These are phyloP conservation scores for Didymella exigua DNA, from an alignment of 2,329 filamentous ascomycete species.

Conservation along the genomic window DNA sequence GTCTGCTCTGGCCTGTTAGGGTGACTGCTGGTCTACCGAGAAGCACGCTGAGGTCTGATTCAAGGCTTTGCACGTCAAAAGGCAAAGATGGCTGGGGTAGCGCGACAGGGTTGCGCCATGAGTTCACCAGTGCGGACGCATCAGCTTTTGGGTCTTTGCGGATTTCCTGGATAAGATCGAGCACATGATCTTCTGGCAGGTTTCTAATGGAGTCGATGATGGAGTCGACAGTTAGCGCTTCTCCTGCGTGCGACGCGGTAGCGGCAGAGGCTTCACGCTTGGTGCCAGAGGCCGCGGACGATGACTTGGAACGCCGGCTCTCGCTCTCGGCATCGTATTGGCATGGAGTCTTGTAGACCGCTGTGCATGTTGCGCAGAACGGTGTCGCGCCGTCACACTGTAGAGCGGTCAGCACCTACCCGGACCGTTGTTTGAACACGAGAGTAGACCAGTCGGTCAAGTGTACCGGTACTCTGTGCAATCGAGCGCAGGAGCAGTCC, in stretches of 20 bases:
- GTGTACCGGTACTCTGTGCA: slow-evolving; percentile 1
- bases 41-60: slow-evolving; percentile 45
- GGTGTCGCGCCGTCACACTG: slow-evolving; percentile 59
- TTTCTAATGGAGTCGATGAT: slow-evolving; percentile 53
- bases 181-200: slow-evolving; percentile 53
- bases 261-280: slow-evolving; percentile 40
- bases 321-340: slow-evolving; percentile 57
- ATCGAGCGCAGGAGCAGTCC: slow-evolving; percentile 16
- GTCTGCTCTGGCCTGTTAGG: slow-evolving; percentile 41
- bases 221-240: slow-evolving; percentile 37
- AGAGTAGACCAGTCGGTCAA: not conserved
- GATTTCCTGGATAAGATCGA: slow-evolving; percentile 52
- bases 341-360: slow-evolving; percentile 59
- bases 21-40: slow-evolving; percentile 46
- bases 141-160: slow-evolving; percentile 50
- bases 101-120: slow-evolving; percentile 48
- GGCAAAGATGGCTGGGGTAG: slow-evolving; percentile 36
- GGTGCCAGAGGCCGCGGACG: slow-evolving; percentile 32
- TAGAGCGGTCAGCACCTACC: slow-evolving; percentile 20
- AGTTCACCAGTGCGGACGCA: slow-evolving; percentile 48
- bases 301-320: slow-evolving; percentile 51
- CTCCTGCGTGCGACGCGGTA: slow-evolving; percentile 14
- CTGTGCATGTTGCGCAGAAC: slow-evolving; percentile 57
- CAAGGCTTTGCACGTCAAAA: slow-evolving; percentile 36
- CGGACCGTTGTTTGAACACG: not conserved